Evolutionary conservation across 2,329 filamentous ascomycete genomes (phyloP).

Genomic region (Botrytis tulipae): DNA sequence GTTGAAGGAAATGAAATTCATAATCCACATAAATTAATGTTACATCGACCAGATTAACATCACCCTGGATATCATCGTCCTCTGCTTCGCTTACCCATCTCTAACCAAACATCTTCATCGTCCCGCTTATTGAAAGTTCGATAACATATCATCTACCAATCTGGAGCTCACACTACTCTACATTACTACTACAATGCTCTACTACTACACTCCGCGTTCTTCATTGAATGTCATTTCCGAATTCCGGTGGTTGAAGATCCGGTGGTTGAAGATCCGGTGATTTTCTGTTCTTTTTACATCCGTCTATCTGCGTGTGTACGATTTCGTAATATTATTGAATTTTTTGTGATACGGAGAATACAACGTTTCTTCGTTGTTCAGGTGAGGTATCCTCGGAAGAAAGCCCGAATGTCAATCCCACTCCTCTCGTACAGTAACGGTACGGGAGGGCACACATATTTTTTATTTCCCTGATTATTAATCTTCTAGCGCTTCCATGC

Average conservation of each 20-base stretch:
- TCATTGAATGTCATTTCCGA: conserved; percentile 11
- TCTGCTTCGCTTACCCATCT: not conserved
- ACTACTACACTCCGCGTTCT: conserved; percentile 1
- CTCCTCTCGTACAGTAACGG: conserved; percentile 5
- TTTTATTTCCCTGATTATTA: conserved; percentile 15
- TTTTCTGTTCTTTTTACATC: not conserved
- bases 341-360: not conserved
- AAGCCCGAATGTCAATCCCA: conserved; percentile 3
- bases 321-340: not conserved
- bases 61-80: not conserved
- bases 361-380: conserved; percentile 5
- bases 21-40: not conserved
- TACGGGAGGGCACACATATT: conserved; percentile 4
- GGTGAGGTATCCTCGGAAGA: conserved; percentile 7
- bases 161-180: not conserved
- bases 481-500: conserved; percentile 21
- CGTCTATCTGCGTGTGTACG: not conserved
- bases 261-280: not conserved
- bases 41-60: not conserved
- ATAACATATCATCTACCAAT: conserved; percentile 11
- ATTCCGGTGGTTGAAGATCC: not conserved
- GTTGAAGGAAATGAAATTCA: conserved; percentile 1
- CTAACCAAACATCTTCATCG: not conserved
- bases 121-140: conserved; percentile 9
- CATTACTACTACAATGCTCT: not conserved